Evolutionary conservation across 306 rosid species (phyloP), one percentile per base, ranked within the genome.

Genomic region (Erythrophleum fordii): DNA sequence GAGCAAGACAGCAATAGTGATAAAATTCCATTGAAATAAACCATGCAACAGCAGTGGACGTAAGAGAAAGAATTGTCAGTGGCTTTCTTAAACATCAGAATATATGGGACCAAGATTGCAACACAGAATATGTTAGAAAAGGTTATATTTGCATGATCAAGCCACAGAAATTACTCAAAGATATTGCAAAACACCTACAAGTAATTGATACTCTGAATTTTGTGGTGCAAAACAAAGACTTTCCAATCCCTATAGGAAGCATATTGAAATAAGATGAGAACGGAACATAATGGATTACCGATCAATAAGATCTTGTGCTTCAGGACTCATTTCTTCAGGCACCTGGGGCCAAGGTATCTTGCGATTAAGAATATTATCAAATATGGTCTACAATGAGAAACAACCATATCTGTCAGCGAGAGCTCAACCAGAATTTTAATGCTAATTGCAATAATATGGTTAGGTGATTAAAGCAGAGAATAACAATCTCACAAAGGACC

Each of bases 331-430:
- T 84, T 95, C 99, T 61, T 87, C 92, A 72, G 92, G 97, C 72
- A 86, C 91, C 48, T 77, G 85, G 65, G 99, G 99, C 99, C 99
- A 95, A 73, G 99, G 99, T 86, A 95, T 88, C 76, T 95, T 87
- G 41, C 98, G 84, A 69, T 95, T 93, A 82, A 95, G 97, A 87
- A 95, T 95, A 73, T 93, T 95, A 86, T 95, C 99, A 84, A 95
- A 95, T 86, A 95, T 95, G 67, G 82, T 93, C 99, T 95, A 81
- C 80, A 87, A 85, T 23, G 72, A 82, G 34, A 83, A 49, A 79
- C 39, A 73, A 62, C 23, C 11, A 26, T 58, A 35, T 39, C 51
- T 26, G 62, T 74, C 60, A 56, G 83, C 51, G 76, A 79, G 52
- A 80, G 55, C 48, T 56, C 45, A 68, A 84, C 25, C 66, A 59